phyloP scores from a whole-genome alignment of 192 early-diverging fungal species.

The Entrophospora sp. region DNA sequence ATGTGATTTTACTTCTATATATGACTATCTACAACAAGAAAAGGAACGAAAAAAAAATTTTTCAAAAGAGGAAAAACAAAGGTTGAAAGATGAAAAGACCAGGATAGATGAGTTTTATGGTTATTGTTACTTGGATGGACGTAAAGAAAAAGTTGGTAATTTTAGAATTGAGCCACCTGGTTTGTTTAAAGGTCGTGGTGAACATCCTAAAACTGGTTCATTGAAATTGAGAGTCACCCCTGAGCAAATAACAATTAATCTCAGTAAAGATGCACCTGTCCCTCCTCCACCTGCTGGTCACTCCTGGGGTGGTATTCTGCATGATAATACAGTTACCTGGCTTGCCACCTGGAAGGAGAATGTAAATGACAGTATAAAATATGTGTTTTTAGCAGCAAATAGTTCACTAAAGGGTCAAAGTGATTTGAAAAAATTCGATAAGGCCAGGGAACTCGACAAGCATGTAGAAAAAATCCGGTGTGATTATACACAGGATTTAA shows the following conservation, averaged over 20 bases:
- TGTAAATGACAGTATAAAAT: slow-evolving; percentile 87
- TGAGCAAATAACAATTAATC: slow-evolving; percentile 91
- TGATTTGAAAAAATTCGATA: slow-evolving; percentile 94
- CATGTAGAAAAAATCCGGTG: slow-evolving; percentile 65
- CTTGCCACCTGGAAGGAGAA: slow-evolving; percentile 98
- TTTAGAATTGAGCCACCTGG: slow-evolving; percentile 94
- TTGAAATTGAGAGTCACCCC: slow-evolving; percentile 62
- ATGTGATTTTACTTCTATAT: slow-evolving; percentile 87
- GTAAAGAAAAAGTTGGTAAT: slow-evolving; percentile 96
- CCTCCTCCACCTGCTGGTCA: slow-evolving; percentile 85
- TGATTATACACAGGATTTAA: slow-evolving; percentile 72
- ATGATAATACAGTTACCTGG: slow-evolving; percentile 93
- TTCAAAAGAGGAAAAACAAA: slow-evolving; percentile 87
- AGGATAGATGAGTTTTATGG: slow-evolving; percentile 70
- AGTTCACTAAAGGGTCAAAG: slow-evolving; percentile 94
- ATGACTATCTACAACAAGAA: slow-evolving; percentile 62
- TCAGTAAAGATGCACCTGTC: slow-evolving; percentile 65
- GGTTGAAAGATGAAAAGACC: slow-evolving; percentile 61
- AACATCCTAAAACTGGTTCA: slow-evolving; percentile 88
- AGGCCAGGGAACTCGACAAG: slow-evolving; percentile 75
- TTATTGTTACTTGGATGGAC: slow-evolving; percentile 69
- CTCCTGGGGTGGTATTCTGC: slow-evolving; percentile 75
- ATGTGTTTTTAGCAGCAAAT: slow-evolving; percentile 88
- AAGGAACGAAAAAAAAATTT: slow-evolving; percentile 74
- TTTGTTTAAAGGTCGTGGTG: slow-evolving; percentile 93